Conservation (phyloP, 164 flowering plant genomes). For the Houttuynia cordata region DNA sequence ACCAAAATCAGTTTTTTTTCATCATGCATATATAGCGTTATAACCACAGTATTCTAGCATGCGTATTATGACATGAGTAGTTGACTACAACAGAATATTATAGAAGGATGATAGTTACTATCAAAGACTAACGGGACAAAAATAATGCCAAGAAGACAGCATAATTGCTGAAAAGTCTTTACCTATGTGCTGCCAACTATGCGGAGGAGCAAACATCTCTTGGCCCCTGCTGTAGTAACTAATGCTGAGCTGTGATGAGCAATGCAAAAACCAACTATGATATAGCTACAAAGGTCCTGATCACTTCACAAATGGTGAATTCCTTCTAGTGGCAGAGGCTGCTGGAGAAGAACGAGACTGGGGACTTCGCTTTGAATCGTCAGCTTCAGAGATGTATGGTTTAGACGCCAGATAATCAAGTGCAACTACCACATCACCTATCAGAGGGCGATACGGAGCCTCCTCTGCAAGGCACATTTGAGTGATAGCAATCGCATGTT, state of each 20-base stretch:
- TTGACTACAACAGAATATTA: too few species aligned
- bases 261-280: background rate
- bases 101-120: too few species aligned
- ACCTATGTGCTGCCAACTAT: background rate
- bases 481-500: conserved; percentile 63
- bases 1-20: too few species aligned
- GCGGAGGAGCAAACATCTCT: background rate
- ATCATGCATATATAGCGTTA: too few species aligned
- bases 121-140: too few species aligned
- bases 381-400: conserved; percentile 19
- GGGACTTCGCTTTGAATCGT: conserved; percentile 5
- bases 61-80: too few species aligned
- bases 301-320: background rate
- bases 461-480: conserved; percentile 91
- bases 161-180: background rate
- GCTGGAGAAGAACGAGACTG: conserved; percentile 11
- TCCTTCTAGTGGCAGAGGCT: background rate
- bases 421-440: conserved; percentile 64
- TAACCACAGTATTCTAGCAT: too few species aligned
- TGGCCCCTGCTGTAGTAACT: background rate
- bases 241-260: background rate
- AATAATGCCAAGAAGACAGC: background rate
- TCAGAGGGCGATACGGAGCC: conserved; percentile 61
- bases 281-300: background rate
- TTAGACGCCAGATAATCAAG: conserved; percentile 71